Percentiles rank a stretch among this genome's conserved stretches.
phyloP scores from a whole-genome alignment of 176 grass and related monocot species.

The Elaeis guineensis region DNA sequence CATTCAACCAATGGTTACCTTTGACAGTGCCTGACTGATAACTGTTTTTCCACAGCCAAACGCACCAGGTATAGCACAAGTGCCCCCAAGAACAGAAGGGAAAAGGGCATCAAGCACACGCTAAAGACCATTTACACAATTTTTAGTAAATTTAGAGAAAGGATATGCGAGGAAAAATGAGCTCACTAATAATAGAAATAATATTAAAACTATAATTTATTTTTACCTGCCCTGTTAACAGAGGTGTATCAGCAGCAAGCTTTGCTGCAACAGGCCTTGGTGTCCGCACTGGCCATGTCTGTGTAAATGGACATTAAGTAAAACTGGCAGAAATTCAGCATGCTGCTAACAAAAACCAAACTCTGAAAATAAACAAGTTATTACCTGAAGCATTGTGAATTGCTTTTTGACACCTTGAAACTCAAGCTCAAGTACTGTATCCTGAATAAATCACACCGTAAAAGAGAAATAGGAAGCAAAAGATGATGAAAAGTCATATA shows the following conservation, averaged over 20 bases:
- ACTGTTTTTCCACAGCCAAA: constrained; percentile 98
- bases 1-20: constrained; percentile 34
- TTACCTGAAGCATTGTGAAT: constrained; percentile 75
- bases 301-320: constrained; percentile 13
- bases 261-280: constrained; percentile 76
- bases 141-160: not conserved
- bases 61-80: constrained; percentile 86
- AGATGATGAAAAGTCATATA: constrained; percentile 9
- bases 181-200: not conserved
- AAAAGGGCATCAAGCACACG: constrained; percentile 90
- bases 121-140: constrained; percentile 28
- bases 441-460: constrained; percentile 23
- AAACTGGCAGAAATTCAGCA: constrained; percentile 14
- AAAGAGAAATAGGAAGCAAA: constrained; percentile 10
- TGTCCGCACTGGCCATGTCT: constrained; percentile 83
- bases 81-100: constrained; percentile 83
- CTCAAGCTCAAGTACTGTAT: constrained; percentile 71
- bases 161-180: not conserved
- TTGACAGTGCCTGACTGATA: constrained; percentile 95
- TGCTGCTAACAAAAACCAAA: not conserved
- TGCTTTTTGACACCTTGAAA: constrained; percentile 82
- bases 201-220: not conserved
- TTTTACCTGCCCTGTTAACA: constrained; percentile 77
- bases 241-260: constrained; percentile 77
- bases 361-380: constrained; percentile 8